phyloP scores from a whole-genome alignment of 1,284 basidiomycete genomes.

The Cystobasidium sp. region DNA sequence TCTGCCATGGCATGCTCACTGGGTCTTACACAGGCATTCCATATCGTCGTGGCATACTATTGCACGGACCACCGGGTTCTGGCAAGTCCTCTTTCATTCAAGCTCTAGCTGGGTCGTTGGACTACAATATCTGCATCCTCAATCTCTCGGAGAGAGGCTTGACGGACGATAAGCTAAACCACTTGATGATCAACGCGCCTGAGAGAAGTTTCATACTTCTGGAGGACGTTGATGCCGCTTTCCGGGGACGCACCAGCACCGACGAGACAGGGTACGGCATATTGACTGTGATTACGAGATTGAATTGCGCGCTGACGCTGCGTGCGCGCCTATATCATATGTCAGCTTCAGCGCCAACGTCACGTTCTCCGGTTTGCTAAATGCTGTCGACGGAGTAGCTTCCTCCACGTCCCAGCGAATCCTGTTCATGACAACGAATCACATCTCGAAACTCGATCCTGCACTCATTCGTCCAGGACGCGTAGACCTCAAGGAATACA shows the following conservation, averaged over 20 bases:
- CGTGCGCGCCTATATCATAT: neutral
- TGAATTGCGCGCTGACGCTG: neutral
- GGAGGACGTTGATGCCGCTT: slow-evolving; percentile 98
- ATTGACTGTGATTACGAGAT: neutral
- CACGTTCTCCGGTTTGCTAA: slow-evolving; percentile 96
- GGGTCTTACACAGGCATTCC: slow-evolving; percentile 79
- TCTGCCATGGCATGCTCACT: too few species aligned
- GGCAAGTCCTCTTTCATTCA: slow-evolving; percentile 99
- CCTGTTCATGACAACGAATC: slow-evolving; percentile 99
- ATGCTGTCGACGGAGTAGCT: slow-evolving; percentile 96
- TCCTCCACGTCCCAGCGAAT: slow-evolving; percentile 91
- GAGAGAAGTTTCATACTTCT: slow-evolving; percentile 91
- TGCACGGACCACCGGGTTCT: slow-evolving; percentile 95
- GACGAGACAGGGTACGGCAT: slow-evolving; percentile 77
- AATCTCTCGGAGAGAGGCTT: slow-evolving; percentile 96
- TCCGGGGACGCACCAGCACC: slow-evolving; percentile 85
- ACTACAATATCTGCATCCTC: slow-evolving; percentile 94
- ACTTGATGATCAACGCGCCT: slow-evolving; percentile 88
- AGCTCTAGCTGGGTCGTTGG: slow-evolving; percentile 86
- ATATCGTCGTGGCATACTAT: slow-evolving; percentile 91
- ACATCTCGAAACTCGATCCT: slow-evolving; percentile 78
- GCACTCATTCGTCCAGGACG: slow-evolving; percentile 93
- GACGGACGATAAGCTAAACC: slow-evolving; percentile 94
- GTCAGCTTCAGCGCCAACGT: slow-evolving; percentile 64
- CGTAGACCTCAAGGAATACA: slow-evolving; percentile 81